These are phyloP conservation scores for Fragaria iinumae DNA, from an alignment of 306 rosid species.

Conservation along the genomic window DNA sequence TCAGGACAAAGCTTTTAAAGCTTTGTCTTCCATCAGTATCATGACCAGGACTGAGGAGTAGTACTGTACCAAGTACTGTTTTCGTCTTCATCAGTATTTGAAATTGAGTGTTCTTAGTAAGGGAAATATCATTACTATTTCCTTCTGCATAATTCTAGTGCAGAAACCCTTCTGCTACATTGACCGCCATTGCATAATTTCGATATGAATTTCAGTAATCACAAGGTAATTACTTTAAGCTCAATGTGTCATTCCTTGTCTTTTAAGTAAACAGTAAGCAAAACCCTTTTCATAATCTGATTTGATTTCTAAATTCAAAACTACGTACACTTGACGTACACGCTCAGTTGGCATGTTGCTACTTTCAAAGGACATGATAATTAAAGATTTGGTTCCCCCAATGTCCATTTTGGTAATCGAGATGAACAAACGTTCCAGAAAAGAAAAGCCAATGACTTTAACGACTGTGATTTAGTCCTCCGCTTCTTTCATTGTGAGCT, in stretches of 20 bases:
- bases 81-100: background rate
- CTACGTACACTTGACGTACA: constrained; percentile 33
- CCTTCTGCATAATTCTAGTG: constrained; percentile 4
- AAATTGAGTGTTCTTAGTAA: background rate
- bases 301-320: constrained; percentile 8
- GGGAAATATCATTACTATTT: background rate
- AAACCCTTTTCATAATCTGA: background rate
- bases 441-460: background rate
- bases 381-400: constrained; percentile 21
- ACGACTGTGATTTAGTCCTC: background rate
- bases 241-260: background rate
- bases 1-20: background rate
- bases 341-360: constrained; percentile 26
- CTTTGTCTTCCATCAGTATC: background rate
- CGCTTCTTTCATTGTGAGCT: background rate
- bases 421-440: background rate
- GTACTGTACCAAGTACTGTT: background rate
- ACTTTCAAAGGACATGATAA: constrained; percentile 19
- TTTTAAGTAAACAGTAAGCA: background rate
- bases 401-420: background rate
- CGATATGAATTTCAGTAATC: background rate
- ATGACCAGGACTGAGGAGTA: background rate
- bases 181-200: background rate
- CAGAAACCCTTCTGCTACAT: background rate
- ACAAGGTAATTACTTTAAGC: background rate